Evolutionary conservation across 1,284 basidiomycete species (phyloP).

Genomic region (Naganishia sp.): DNA sequence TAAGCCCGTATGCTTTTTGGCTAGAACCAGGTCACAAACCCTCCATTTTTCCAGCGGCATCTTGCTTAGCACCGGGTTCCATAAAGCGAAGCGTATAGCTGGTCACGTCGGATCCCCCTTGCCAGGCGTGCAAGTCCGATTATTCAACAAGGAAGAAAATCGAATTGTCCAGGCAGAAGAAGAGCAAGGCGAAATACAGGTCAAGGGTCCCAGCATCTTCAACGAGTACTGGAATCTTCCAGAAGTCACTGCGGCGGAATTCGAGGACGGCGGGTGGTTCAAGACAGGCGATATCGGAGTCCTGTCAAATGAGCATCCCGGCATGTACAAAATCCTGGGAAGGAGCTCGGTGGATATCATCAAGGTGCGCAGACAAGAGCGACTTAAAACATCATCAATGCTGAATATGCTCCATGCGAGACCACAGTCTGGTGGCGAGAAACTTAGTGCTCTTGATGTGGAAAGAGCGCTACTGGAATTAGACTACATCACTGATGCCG

Average conservation of each 20-base stretch:
- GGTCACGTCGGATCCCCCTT: slow-evolving; percentile 48
- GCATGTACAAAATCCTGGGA: slow-evolving; percentile 45
- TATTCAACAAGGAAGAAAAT: slow-evolving; percentile 41
- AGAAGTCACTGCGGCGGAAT: slow-evolving; percentile 44
- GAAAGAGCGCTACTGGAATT: slow-evolving; percentile 48
- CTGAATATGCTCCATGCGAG: slow-evolving; percentile 27
- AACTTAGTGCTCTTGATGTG: slow-evolving; percentile 50
- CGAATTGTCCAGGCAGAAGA: slow-evolving; percentile 35
- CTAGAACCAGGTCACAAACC: too few species aligned
- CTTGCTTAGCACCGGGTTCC: slow-evolving; percentile 48
- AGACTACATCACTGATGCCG: slow-evolving; percentile 45
- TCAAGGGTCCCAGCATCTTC: slow-evolving; percentile 45
- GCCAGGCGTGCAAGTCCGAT: slow-evolving; percentile 43
- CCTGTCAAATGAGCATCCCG: slow-evolving; percentile 36
- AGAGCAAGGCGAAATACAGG: slow-evolving; percentile 46
- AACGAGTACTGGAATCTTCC: slow-evolving; percentile 49
- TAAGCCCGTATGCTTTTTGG: not conserved
- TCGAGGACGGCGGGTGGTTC: slow-evolving; percentile 47
- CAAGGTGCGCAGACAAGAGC: slow-evolving; percentile 34
- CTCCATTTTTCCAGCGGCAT: slow-evolving; percentile 35
- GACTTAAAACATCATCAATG: not conserved
- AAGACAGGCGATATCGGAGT: slow-evolving; percentile 52
- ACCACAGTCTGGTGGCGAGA: slow-evolving; percentile 44
- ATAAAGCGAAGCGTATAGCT: slow-evolving; percentile 42
- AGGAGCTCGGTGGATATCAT: slow-evolving; percentile 46